Base-by-base conservation (phyloP, 305 asterid species). In the Rubia occidens region DNA sequence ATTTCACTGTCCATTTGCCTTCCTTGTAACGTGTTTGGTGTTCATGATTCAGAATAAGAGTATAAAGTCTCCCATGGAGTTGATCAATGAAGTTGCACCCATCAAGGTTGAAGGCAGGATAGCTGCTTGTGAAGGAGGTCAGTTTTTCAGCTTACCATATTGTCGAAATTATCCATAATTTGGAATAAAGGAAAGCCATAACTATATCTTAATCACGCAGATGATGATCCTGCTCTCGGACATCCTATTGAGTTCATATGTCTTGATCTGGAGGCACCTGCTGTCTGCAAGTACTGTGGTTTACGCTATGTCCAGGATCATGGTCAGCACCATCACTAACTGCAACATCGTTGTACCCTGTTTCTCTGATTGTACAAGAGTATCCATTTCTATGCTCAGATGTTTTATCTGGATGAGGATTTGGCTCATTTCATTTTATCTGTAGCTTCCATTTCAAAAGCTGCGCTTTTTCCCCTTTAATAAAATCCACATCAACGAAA, bases 161-260 rank as follows among this genome's bases (percentile, higher is more conserved):
- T 20, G 15, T 4, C 55, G 2, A 10, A 49, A 49, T 4, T n/a
- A n/a, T n/a, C 39, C 66, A n/a, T 43, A 17, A 4, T 24, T 24
- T 24, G 47, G 39, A 37, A 8, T 53, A 7, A 4, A 6, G 24
- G 13, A 53, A 10, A 20, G 20, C 44, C 11, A 42, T 32, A 4
- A 60, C 29, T 64, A 37, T 44, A 21, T 6, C 8, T 29, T 21
- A 72, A 42, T 37, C 24, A 56, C 72, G 80, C 91, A 93, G 98
- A 93, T 79, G 73, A 49, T 20, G 6, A 89, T 76, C 89, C 88
- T 7, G 90, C 97, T 49, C 88, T 90, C n/a, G 98, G 97, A 69
- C 97, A 93, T 80, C 98, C 98, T 44, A 79, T 93, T 56, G 98
- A 93, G 83, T 88, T 87, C 85, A 93, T 93, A 78, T 90, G 98